phyloP scores from a whole-genome alignment of 2,329 filamentous ascomycete species.

The Zelopaecilomyces penicillatus region DNA sequence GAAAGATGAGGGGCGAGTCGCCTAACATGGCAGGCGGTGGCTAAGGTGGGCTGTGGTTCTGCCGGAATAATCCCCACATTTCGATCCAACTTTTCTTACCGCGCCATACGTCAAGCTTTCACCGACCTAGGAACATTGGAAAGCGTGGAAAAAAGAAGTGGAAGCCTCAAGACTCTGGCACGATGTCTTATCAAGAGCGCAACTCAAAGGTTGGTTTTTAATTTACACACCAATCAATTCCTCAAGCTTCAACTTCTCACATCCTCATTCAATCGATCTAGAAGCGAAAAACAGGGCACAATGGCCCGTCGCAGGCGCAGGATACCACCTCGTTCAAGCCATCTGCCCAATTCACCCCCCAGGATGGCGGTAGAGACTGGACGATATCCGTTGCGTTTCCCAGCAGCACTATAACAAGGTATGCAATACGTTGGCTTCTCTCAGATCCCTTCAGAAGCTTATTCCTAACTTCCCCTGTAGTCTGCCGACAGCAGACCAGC shows the following conservation, averaged over 20 bases:
- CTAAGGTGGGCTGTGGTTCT: conserved; percentile 12
- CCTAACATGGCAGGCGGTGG: conserved; percentile 4
- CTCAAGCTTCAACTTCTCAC: background rate
- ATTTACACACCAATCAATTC: background rate
- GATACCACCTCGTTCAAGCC: conserved; percentile 51
- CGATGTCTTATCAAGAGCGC: conserved; percentile 26
- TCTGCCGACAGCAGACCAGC: conserved; percentile 64
- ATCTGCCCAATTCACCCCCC: conserved; percentile 59
- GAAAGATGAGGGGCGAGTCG: no score
- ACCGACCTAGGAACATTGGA: background rate
- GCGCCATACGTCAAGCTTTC: background rate
- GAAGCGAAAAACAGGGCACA: conserved; percentile 43
- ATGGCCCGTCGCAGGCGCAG: conserved; percentile 18
- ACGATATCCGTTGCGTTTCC: conserved; percentile 73
- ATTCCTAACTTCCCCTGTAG: conserved; percentile 30
- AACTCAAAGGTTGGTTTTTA: conserved; percentile 20
- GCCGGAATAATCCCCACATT: conserved; percentile 16
- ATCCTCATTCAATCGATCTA: conserved; percentile 15
- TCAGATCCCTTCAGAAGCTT: conserved; percentile 3
- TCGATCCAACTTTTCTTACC: conserved; percentile 8
- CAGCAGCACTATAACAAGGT: conserved; percentile 71
- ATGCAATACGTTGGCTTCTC: conserved; percentile 13
- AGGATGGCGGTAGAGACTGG: conserved; percentile 54
- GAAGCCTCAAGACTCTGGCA: background rate
- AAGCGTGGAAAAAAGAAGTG: background rate